Evolutionary conservation across 2,329 filamentous ascomycete species (phyloP), one percentile per base, ranked within the genome.

Genomic region (Arthrobotrys iridis): DNA sequence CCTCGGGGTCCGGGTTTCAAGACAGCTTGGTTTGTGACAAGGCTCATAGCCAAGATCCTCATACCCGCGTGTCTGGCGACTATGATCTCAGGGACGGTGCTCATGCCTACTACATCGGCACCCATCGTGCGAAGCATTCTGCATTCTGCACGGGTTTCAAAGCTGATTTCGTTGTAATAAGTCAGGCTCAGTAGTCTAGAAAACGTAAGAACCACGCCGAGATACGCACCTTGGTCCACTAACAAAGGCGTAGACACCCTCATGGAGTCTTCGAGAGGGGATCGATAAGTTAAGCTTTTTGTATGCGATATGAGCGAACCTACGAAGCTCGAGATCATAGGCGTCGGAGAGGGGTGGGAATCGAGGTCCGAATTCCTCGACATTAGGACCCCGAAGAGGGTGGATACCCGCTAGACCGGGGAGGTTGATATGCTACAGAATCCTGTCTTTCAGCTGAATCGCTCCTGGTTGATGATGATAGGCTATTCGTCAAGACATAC

Each of bases 31-130:
- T 91, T 90, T 13, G 89, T 90, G 20, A 90, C 88, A 52, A 91
- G 81, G 79, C 88, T 90, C 79, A 90, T 86, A 4, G 88, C 89
- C 37, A 90, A 82, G 4, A 91, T 86, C 26, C 86, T 83, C 78
- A 90, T 85, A n/a, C 86, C 87, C 63, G 84, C 85, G 80, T 91
- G 89, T 77, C 89, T 84, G 30, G 88, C 88, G 13, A 88, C 87
- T 57, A 90, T 85, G 60, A 90, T 88, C 79, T 91, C 89, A 5
- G 89, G 89, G 26, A 90, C 88, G 0, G 89, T 90, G 30, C 87
- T 89, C 89, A 91, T 90, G 11, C 88, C 88, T 1, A 90, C 88
- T n/a, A 90, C 83, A 79, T 90, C 88, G n/a, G 88, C 88, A 4
- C 89, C 88, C 4, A 90, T 81, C 52, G 83, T 83, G 40, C 84